A percentile compares a stretch with the other conserved stretches of the same genome.
phyloP scores from a whole-genome alignment of 139 green algal species.

The Asterochloris erici region DNA sequence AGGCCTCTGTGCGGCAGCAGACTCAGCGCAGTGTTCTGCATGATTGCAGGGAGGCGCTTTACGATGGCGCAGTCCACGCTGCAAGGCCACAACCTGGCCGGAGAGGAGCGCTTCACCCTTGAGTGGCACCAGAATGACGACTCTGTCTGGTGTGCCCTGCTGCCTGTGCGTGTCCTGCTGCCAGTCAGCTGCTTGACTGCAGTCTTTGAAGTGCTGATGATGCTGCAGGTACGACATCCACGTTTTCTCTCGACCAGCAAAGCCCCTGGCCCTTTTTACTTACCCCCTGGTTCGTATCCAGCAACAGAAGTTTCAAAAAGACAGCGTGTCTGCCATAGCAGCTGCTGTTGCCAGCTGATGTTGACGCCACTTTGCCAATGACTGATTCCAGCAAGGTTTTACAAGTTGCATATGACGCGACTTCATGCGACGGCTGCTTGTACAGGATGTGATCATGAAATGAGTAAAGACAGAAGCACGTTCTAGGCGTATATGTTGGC shows the following conservation, averaged over 20 bases:
- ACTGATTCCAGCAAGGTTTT: background rate
- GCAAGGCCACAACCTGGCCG: conserved; percentile 49
- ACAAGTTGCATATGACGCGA: too few species aligned
- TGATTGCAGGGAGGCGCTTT: conserved; percentile 15
- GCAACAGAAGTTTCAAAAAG: conserved; percentile 39
- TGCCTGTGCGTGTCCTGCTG: background rate
- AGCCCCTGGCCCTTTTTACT: conserved; percentile 40
- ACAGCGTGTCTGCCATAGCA: background rate
- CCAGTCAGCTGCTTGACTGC: too few species aligned
- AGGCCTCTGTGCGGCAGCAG: background rate
- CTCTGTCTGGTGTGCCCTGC: conserved; percentile 55
- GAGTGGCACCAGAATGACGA: conserved; percentile 55
- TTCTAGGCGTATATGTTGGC: background rate
- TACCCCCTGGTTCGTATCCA: conserved; percentile 54
- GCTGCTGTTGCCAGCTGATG: background rate
- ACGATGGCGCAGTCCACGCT: conserved; percentile 48
- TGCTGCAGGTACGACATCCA: conserved; percentile 48
- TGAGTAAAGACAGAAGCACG: background rate
- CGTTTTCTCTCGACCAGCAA: conserved; percentile 42
- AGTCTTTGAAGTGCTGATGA: background rate
- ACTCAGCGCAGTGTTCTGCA: background rate
- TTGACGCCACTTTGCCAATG: background rate
- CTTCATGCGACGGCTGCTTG: too few species aligned
- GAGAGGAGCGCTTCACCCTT: conserved; percentile 65
- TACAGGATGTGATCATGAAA: background rate